Evolutionary conservation across 2,329 filamentous ascomycete genomes (phyloP).

Genomic region (Aureobasidium pullulans): DNA sequence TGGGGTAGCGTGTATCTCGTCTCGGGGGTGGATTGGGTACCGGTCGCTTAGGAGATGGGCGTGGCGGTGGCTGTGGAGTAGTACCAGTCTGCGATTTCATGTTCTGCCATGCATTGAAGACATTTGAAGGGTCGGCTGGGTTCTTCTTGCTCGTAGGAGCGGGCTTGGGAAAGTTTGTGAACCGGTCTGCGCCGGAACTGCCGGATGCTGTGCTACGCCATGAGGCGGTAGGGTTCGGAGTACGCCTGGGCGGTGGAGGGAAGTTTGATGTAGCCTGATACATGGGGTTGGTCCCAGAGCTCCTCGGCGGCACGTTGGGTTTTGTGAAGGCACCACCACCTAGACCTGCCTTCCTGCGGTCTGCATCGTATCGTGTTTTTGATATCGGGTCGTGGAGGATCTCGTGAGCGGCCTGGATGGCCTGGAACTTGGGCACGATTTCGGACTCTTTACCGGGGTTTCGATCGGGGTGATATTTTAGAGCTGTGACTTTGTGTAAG

Average conservation of each 20-base stretch:
- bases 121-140: slow-evolving; percentile 35
- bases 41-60: slow-evolving; percentile 18
- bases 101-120: slow-evolving; percentile 43
- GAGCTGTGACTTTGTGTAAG: slow-evolving; percentile 44
- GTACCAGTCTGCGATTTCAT: slow-evolving; percentile 28
- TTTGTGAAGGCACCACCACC: slow-evolving; percentile 13
- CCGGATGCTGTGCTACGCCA: slow-evolving; percentile 26
- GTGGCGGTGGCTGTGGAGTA: slow-evolving; percentile 18
- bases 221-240: slow-evolving; percentile 28
- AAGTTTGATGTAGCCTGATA: slow-evolving; percentile 26
- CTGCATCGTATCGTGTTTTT: slow-evolving; percentile 56
- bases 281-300: slow-evolving; percentile 2
- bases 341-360: slow-evolving; percentile 45
- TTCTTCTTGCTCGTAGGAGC: slow-evolving; percentile 27
- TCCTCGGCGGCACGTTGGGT: slow-evolving; percentile 12
- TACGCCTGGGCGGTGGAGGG: slow-evolving; percentile 38
- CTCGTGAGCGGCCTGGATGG: slow-evolving; percentile 80
- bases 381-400: slow-evolving; percentile 56
- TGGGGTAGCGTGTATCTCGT: slow-evolving; percentile 27
- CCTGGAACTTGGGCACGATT: slow-evolving; percentile 74
- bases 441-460: slow-evolving; percentile 77
- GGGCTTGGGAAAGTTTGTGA: slow-evolving; percentile 34
- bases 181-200: slow-evolving; percentile 36
- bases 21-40: slow-evolving; percentile 22
- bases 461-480: slow-evolving; percentile 82